phyloP scores from a whole-genome alignment of 441 rosid species.

The Erodium trifolium region DNA sequence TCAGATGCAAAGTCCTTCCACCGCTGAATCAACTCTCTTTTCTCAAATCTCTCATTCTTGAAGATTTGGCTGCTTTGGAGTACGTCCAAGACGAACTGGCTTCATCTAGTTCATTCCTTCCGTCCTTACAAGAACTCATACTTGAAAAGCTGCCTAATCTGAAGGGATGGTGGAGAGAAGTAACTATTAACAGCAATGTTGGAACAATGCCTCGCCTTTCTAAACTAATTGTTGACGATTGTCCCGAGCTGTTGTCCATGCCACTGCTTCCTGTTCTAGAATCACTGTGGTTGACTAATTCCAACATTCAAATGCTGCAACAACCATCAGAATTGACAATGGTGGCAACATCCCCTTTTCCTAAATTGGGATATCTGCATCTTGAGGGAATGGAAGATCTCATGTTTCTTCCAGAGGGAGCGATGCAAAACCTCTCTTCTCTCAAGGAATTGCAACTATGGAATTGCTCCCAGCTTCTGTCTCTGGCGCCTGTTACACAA shows the following conservation, averaged over 20 bases:
- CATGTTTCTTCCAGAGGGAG: conserved; percentile 9
- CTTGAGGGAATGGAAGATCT: neutral
- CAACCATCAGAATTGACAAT: neutral
- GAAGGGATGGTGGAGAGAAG: conserved; percentile 19
- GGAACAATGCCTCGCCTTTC: conserved; percentile 18
- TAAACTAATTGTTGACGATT: conserved; percentile 8
- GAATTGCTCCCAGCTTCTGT: conserved; percentile 7
- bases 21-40: conserved; percentile 14
- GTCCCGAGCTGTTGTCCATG: conserved; percentile 15
- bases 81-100: neutral
- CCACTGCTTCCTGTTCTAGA: conserved; percentile 12
- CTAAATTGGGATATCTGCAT: conserved; percentile 5
- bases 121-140: neutral
- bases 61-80: neutral
- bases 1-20: neutral
- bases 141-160: conserved; percentile 7
- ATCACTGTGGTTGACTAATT: neutral
- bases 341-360: neutral
- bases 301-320: neutral
- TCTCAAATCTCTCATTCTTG: neutral
- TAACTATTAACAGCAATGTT: too few relatives aligned
- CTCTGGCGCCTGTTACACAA: conserved; percentile 13
- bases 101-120: conserved; percentile 3
- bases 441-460: conserved; percentile 7
- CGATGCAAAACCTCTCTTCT: conserved; percentile 19